Evolutionary conservation across 768 basidiomycete species (phyloP).

Genomic region (Boletus fagicola): DNA sequence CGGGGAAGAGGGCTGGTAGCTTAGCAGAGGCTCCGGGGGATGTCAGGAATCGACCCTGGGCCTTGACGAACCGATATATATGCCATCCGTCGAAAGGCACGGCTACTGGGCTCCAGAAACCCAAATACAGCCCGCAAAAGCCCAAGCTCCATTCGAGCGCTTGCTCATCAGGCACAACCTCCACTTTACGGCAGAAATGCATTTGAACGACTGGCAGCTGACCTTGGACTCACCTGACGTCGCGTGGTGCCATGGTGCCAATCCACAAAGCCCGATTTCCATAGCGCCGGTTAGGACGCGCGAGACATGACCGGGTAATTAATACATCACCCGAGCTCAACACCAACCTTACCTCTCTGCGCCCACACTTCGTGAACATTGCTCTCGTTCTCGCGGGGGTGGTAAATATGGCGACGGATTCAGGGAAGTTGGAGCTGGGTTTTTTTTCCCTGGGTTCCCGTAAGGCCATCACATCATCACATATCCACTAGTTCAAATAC

Average conservation of each 20-base stretch:
- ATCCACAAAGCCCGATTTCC: background rate
- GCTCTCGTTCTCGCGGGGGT: background rate
- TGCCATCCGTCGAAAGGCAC: slow-evolving; percentile 5
- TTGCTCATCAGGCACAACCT: slow-evolving; percentile 16
- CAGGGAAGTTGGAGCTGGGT: background rate
- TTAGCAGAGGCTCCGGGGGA: background rate
- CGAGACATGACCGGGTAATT: background rate
- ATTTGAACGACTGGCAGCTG: slow-evolving; percentile 3
- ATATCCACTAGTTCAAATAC: background rate
- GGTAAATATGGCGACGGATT: background rate
- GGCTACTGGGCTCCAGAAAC: background rate
- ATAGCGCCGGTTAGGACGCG: background rate
- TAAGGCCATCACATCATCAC: background rate
- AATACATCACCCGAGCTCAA: background rate
- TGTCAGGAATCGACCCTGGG: background rate
- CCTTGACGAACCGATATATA: slow-evolving; percentile 9
- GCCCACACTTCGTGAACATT: background rate
- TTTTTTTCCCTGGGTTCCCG: background rate
- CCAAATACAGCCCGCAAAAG: slow-evolving; percentile 12
- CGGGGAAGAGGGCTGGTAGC: background rate
- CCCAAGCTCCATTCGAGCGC: slow-evolving; percentile 3
- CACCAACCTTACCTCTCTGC: no score
- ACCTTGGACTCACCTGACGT: background rate
- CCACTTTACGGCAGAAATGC: slow-evolving; percentile 15
- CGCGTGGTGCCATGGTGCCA: background rate